Percentiles rank a stretch among this genome's conserved stretches.
These are phyloP conservation scores for Mrakia hoshinonis DNA, from an alignment of 768 basidiomycete species.

Conservation along the genomic window DNA sequence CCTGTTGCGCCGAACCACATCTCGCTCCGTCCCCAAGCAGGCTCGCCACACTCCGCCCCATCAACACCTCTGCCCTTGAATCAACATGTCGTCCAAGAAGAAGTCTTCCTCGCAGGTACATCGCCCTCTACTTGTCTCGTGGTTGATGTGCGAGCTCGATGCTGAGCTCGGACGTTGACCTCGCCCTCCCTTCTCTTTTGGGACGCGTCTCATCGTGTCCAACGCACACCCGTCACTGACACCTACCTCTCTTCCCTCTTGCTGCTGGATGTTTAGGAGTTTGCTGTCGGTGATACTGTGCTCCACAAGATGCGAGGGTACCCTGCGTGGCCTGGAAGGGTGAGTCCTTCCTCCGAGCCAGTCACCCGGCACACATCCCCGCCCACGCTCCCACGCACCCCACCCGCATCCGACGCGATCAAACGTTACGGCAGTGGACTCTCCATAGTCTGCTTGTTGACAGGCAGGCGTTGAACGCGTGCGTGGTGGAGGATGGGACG, in stretches of 20 bases:
- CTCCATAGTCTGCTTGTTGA: too few relatives aligned
- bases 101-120: constrained; percentile 14
- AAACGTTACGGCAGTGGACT: too few relatives aligned
- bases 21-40: neutral
- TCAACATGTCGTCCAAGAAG: constrained; percentile 6
- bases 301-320: constrained; percentile 88
- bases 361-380: neutral
- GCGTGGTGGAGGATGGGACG: neutral
- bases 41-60: neutral
- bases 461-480: neutral
- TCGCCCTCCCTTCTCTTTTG: neutral
- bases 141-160: neutral
- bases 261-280: constrained; percentile 42
- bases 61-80: neutral
- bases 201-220: neutral
- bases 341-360: constrained; percentile 35
- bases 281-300: constrained; percentile 71
- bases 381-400: neutral
- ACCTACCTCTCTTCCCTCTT: neutral
- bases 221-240: neutral
- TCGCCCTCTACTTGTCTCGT: neutral
- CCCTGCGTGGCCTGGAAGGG: constrained; percentile 90
- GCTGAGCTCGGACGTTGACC: neutral
- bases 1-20: neutral
- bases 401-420: too few relatives aligned